Conservation (phyloP, 2,329 filamentous ascomycete genomes). For the Sordariomycetes sp. region DNA sequence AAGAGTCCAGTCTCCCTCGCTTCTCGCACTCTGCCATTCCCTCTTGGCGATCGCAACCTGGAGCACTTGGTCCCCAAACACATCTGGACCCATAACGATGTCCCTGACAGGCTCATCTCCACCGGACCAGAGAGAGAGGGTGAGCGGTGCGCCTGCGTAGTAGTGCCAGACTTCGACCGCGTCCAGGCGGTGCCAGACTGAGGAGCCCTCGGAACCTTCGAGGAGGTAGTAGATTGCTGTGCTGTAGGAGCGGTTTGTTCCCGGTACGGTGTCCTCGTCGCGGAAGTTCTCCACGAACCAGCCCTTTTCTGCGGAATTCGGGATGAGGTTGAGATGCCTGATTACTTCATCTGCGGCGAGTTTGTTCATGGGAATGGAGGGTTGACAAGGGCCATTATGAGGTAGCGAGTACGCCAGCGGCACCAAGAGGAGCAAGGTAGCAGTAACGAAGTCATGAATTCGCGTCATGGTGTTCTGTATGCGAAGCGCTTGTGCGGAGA, state of each 20-base stretch:
- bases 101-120: slow-evolving; percentile 22
- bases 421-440: background rate
- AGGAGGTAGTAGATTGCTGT: slow-evolving; percentile 41
- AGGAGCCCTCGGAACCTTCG: slow-evolving; percentile 24
- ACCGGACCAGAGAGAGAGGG: slow-evolving; percentile 26
- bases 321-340: background rate
- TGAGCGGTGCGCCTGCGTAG: slow-evolving; percentile 36
- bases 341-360: background rate
- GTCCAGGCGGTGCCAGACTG: slow-evolving; percentile 36
- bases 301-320: slow-evolving; percentile 24
- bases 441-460: background rate
- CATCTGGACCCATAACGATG: slow-evolving; percentile 24
- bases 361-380: background rate
- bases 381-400: background rate
- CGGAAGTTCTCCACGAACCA: slow-evolving; percentile 32
- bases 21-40: slow-evolving; percentile 32
- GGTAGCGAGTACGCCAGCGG: background rate
- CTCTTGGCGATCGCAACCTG: slow-evolving; percentile 25
- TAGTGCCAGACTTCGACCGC: slow-evolving; percentile 38
- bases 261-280: slow-evolving; percentile 16
- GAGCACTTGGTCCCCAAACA: slow-evolving; percentile 26
- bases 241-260: slow-evolving; percentile 23
- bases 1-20: slow-evolving; percentile 32
- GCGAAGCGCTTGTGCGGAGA: background rate
- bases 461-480: background rate